Conservation (phyloP, 164 flowering plant species). For the Stephania japonica region DNA sequence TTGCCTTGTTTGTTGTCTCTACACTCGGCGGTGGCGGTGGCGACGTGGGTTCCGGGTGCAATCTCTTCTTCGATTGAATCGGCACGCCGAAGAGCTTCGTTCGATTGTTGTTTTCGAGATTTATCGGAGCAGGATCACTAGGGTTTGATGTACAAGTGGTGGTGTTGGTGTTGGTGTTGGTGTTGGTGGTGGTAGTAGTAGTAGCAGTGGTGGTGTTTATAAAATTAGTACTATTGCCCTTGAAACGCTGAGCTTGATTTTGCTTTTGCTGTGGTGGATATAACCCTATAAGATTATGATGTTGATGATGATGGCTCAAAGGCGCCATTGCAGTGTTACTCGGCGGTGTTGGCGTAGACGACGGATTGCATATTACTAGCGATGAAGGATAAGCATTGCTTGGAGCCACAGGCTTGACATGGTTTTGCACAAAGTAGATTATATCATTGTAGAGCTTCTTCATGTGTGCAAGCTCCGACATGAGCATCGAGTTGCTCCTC, state of each 20-base stretch:
- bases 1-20: slow-evolving; percentile 47
- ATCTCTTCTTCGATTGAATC: slow-evolving; percentile 70
- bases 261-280: slow-evolving; percentile 30
- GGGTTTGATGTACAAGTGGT: background rate
- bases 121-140: slow-evolving; percentile 31
- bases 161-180: slow-evolving; percentile 33
- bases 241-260: slow-evolving; percentile 16
- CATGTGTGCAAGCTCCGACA: slow-evolving; percentile 92
- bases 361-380: slow-evolving; percentile 25
- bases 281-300: slow-evolving; percentile 27
- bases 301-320: slow-evolving; percentile 5
- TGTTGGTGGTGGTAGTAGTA: slow-evolving; percentile 24
- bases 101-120: slow-evolving; percentile 28
- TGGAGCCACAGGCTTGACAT: slow-evolving; percentile 86
- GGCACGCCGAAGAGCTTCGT: slow-evolving; percentile 87
- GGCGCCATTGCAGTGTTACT: slow-evolving; percentile 20
- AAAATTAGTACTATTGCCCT: slow-evolving; percentile 17
- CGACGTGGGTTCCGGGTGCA: slow-evolving; percentile 55
- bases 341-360: slow-evolving; percentile 4
- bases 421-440: slow-evolving; percentile 89
- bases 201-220: background rate
- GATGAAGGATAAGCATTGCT: slow-evolving; percentile 47
- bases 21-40: slow-evolving; percentile 7
- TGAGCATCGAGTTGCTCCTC: slow-evolving; percentile 70
- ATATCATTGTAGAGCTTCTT: slow-evolving; percentile 88